phyloP scores from a whole-genome alignment of 805 yeast genomes.

The Candida gorgasii region DNA sequence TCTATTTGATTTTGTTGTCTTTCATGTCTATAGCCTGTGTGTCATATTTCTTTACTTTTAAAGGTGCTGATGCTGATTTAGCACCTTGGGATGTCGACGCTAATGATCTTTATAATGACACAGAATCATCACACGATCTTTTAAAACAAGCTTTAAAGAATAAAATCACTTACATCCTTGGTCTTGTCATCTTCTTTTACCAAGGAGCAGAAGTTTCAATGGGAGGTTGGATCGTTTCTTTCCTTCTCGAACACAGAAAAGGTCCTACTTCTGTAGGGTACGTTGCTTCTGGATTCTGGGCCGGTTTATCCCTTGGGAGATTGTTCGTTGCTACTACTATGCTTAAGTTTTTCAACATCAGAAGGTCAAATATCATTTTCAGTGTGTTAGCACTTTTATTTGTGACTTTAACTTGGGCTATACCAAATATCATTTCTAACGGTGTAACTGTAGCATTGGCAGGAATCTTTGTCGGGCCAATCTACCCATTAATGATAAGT shows the following conservation, averaged over 20 bases:
- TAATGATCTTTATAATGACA: conserved; percentile 5
- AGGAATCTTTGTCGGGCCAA: conserved; percentile 68
- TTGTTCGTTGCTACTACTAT: conserved; percentile 45
- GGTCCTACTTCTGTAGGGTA: conserved; percentile 57
- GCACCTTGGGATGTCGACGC: conserved; percentile 31
- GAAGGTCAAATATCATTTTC: conserved; percentile 44
- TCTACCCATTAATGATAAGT: conserved; percentile 54
- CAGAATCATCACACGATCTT: conserved; percentile 4
- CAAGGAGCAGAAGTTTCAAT: conserved; percentile 69
- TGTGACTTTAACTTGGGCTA: conserved; percentile 49
- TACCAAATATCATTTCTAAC: conserved; percentile 46
- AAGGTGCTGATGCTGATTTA: conserved; percentile 48
- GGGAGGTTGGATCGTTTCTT: conserved; percentile 73
- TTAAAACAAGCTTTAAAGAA: conserved; percentile 39
- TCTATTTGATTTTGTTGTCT: conserved; percentile 48
- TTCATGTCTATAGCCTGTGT: conserved; percentile 32
- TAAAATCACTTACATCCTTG: conserved; percentile 47
- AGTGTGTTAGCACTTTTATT: conserved; percentile 35
- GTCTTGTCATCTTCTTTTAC: conserved; percentile 58
- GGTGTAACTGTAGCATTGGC: conserved; percentile 49
- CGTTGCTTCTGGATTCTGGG: conserved; percentile 72
- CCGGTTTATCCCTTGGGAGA: conserved; percentile 67
- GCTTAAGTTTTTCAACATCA: conserved; percentile 41
- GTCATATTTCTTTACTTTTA: conserved; percentile 46
- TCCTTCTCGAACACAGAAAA: conserved; percentile 53